Percentiles rank a stretch among this genome's conserved stretches.
Conservation (phyloP, 169 alveolate genomes). For the Plasmodium blacklocki region DNA sequence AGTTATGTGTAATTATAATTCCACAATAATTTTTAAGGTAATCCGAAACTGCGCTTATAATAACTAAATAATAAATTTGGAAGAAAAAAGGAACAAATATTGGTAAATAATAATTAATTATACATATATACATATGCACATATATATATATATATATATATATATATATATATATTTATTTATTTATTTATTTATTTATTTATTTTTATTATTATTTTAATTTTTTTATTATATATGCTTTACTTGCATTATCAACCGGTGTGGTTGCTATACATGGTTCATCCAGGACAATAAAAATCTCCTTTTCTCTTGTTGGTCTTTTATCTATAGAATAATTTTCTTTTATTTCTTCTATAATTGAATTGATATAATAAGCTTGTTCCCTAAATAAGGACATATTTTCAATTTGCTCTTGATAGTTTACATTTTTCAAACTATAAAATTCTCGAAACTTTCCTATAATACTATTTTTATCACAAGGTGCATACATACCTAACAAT, state of each 20-base stretch:
- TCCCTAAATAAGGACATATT: slow-evolving; percentile 76
- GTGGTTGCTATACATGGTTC: slow-evolving; percentile 77
- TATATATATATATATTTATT: background rate
- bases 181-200: background rate
- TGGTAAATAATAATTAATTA: background rate
- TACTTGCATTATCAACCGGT: slow-evolving; percentile 75
- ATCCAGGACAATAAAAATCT: slow-evolving; percentile 65
- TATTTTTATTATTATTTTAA: background rate
- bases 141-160: background rate
- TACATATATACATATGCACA: background rate
- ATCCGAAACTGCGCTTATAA: slow-evolving; percentile 70
- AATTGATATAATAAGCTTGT: slow-evolving; percentile 66
- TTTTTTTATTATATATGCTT: background rate
- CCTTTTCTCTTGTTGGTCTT: slow-evolving; percentile 19
- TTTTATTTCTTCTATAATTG: slow-evolving; percentile 70
- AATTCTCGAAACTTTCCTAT: slow-evolving; percentile 68
- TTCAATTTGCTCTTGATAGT: slow-evolving; percentile 74
- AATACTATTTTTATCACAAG: slow-evolving; percentile 65
- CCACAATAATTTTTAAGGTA: slow-evolving; percentile 71
- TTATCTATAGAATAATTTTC: slow-evolving; percentile 40
- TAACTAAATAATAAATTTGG: slow-evolving; percentile 3
- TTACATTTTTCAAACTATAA: slow-evolving; percentile 71
- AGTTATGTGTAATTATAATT: slow-evolving; percentile 72
- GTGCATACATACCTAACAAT: slow-evolving; percentile 64
- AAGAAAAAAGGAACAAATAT: background rate